phyloP scores from a whole-genome alignment of 2,329 filamentous ascomycete genomes.

The Exophiala alcalophila region DNA sequence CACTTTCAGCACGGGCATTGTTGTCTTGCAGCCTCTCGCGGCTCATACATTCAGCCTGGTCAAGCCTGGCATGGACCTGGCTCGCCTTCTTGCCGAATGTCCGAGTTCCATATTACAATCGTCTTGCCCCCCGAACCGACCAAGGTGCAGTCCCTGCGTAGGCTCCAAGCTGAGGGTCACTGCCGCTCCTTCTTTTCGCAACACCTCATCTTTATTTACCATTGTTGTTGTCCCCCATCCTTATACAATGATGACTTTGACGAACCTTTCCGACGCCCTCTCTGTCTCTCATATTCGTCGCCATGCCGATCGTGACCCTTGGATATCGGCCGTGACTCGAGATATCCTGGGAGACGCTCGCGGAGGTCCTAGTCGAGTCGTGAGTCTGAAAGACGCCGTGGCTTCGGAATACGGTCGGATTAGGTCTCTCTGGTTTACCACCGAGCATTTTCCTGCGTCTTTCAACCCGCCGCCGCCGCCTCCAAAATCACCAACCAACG shows the following conservation, averaged over 20 bases:
- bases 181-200: slow-evolving; percentile 66
- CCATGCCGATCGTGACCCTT: slow-evolving; percentile 70
- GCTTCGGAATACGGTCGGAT: slow-evolving; percentile 63
- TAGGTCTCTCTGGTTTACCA: slow-evolving; percentile 76
- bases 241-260: slow-evolving; percentile 72
- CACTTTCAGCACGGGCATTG: slow-evolving; percentile 70
- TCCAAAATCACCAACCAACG: slow-evolving; percentile 32
- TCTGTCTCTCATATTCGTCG: slow-evolving; percentile 65
- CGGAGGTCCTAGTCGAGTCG: slow-evolving; percentile 62
- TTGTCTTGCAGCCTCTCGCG: slow-evolving; percentile 75
- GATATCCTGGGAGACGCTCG: slow-evolving; percentile 64
- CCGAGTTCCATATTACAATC: slow-evolving; percentile 67
- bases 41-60: slow-evolving; percentile 72
- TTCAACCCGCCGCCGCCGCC: slow-evolving; percentile 27
- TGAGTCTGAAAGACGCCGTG: slow-evolving; percentile 77
- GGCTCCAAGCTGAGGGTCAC: slow-evolving; percentile 63
- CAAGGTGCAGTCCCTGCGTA: slow-evolving; percentile 71
- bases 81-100: slow-evolving; percentile 72
- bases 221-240: slow-evolving; percentile 89
- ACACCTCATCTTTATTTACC: slow-evolving; percentile 70
- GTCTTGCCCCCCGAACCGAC: slow-evolving; percentile 79
- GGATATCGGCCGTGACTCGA: slow-evolving; percentile 70
- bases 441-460: slow-evolving; percentile 54
- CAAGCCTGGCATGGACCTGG: slow-evolving; percentile 67
- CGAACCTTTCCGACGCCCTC: slow-evolving; percentile 58